A percentile compares a stretch with the other conserved stretches of the same genome.
Evolutionary conservation across 139 green algal genomes (phyloP).

Genomic region (Pleodorina starrii): DNA sequence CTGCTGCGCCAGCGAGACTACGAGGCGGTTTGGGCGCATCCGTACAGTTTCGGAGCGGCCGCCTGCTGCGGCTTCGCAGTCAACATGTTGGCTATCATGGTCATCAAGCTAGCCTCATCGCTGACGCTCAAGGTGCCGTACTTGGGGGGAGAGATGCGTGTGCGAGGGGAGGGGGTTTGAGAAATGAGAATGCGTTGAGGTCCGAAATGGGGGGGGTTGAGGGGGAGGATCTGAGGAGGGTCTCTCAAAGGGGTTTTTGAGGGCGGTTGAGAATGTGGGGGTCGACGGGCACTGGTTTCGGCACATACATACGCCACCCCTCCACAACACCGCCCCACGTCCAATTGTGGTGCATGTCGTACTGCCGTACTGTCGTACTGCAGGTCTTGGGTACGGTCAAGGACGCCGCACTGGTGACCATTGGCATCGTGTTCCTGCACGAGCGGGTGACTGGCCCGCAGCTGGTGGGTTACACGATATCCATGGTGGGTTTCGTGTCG

Average conservation of each 20-base stretch:
- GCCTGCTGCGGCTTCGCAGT: slow-evolving; percentile 84
- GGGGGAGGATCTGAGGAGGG: neutral
- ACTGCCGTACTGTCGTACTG: neutral
- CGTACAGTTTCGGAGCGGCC: slow-evolving; percentile 63
- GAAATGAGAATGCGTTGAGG: neutral
- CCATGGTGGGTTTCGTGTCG: slow-evolving; percentile 71
- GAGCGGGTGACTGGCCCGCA: slow-evolving; percentile 71
- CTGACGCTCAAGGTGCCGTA: slow-evolving; percentile 84
- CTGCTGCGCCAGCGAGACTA: slow-evolving; percentile 18
- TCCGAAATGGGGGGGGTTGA: neutral
- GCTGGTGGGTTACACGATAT: slow-evolving; percentile 73
- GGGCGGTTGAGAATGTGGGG: neutral
- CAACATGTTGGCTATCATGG: slow-evolving; percentile 83
- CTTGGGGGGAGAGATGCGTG: neutral
- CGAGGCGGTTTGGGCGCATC: neutral
- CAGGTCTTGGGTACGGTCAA: slow-evolving; percentile 62
- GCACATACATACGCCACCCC: neutral
- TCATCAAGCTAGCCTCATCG: slow-evolving; percentile 80
- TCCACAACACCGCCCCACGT: neutral
- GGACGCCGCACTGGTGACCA: slow-evolving; percentile 81
- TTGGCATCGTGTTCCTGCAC: slow-evolving; percentile 78
- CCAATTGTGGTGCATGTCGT: neutral
- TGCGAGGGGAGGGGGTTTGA: neutral
- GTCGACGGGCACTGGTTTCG: too few species aligned
- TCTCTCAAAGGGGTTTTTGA: neutral